phyloP scores from a whole-genome alignment of 208 protist species.

The Entamoeba invadens region DNA sequence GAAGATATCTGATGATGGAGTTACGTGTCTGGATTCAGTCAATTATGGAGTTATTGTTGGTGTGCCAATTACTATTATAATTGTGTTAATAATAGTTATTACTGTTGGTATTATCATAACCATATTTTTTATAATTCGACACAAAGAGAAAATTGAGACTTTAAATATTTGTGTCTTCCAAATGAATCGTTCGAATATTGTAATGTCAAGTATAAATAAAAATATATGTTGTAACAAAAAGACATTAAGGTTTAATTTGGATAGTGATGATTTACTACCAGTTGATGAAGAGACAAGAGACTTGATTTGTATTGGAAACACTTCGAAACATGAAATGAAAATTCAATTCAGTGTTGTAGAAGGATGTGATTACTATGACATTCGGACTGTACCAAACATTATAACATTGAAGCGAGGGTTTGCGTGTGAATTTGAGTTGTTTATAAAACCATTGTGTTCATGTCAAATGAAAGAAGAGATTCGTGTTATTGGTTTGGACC shows the following conservation, averaged over 20 bases:
- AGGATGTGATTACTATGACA: not conserved
- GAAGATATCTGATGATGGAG: not conserved
- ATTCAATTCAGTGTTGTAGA: no score
- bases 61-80: not conserved
- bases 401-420: not conserved
- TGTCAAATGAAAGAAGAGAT: not conserved
- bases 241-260: not conserved
- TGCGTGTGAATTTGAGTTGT: not conserved
- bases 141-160: not conserved
- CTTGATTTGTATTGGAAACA: no score
- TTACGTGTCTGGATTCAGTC: not conserved
- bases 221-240: not conserved
- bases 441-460: no score
- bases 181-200: no score
- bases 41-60: not conserved
- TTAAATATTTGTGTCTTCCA: not conserved
- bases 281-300: no score
- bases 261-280: not conserved
- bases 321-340: no score
- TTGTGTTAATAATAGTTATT: no score
- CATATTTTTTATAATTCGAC: not conserved
- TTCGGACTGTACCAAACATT: not conserved
- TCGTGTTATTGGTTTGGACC: not conserved
- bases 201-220: not conserved
- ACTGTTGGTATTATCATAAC: no score